These are phyloP conservation scores for Chimonanthus praecox DNA, from an alignment of 164 flowering plant species.

Conservation along the genomic window DNA sequence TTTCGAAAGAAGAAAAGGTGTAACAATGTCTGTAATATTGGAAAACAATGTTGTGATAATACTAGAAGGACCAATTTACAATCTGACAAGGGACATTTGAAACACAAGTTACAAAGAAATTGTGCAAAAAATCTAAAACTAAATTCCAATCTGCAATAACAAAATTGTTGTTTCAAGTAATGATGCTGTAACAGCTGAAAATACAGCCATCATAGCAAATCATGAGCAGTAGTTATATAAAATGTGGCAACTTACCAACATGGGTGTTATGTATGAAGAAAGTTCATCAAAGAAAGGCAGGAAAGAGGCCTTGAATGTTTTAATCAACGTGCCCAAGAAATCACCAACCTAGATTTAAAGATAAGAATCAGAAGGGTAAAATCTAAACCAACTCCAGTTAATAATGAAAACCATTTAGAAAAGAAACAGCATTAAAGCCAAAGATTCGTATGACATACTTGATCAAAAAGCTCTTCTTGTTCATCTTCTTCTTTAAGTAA, in stretches of 20 bases:
- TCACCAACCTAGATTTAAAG: slow-evolving; percentile 72
- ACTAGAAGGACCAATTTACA: too few species aligned
- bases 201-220: too few species aligned
- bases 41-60: too few species aligned
- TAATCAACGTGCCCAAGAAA: slow-evolving; percentile 87
- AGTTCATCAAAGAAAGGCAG: slow-evolving; percentile 95
- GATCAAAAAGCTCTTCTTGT: slow-evolving; percentile 94
- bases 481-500: slow-evolving; percentile 92
- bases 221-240: too few species aligned
- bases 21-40: too few species aligned
- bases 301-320: slow-evolving; percentile 84
- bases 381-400: not conserved
- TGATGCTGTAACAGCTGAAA: too few species aligned
- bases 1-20: too few species aligned
- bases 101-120: too few species aligned
- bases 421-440: not conserved
- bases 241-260: slow-evolving; percentile 70
- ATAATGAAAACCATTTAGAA: not conserved
- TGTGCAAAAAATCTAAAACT: too few species aligned
- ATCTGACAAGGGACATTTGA: too few species aligned
- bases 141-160: too few species aligned
- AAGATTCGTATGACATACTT: slow-evolving; percentile 35
- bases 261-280: slow-evolving; percentile 75
- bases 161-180: too few species aligned
- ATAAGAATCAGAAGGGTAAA: not conserved